A percentile compares a stretch with the other conserved stretches of the same genome.
phyloP scores from a whole-genome alignment of 306 rosid genomes.

The Begonia peltatifolia region DNA sequence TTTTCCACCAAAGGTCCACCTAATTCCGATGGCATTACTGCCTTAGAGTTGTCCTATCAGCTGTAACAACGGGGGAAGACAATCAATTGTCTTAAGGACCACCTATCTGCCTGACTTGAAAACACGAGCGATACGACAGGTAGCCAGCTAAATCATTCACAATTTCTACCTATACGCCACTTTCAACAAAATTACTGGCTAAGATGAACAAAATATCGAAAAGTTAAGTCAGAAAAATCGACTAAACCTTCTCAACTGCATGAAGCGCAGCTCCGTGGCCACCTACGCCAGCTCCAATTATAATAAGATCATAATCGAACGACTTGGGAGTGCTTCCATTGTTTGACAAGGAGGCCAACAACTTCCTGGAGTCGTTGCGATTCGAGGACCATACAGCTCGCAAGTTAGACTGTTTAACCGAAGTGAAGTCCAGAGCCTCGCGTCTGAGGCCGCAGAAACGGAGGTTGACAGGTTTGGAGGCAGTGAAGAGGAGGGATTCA shows the following conservation, averaged over 20 bases:
- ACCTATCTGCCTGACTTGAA: too few relatives aligned
- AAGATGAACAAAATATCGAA: neutral
- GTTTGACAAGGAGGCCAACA: constrained; percentile 35
- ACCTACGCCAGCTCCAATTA: constrained; percentile 95
- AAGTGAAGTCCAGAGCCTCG: constrained; percentile 46
- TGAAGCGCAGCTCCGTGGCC: constrained; percentile 98
- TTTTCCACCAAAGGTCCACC: too few relatives aligned
- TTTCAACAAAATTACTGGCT: neutral
- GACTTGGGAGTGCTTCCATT: constrained; percentile 65
- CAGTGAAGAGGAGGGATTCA: constrained; percentile 6
- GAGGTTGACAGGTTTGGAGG: constrained; percentile 34
- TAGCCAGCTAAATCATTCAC: too few relatives aligned
- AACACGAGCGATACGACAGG: too few relatives aligned
- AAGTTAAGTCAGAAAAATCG: neutral
- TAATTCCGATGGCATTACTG: too few relatives aligned
- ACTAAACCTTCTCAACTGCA: constrained; percentile 78
- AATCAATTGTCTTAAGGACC: too few relatives aligned
- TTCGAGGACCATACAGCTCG: constrained; percentile 13
- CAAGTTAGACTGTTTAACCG: constrained; percentile 19
- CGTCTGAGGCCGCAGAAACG: constrained; percentile 76
- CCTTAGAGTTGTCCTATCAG: too few relatives aligned
- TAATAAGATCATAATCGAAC: constrained; percentile 80
- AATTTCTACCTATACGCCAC: neutral
- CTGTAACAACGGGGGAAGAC: too few relatives aligned
- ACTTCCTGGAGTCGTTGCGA: constrained; percentile 11